Conservation (phyloP, 208 protist genomes). For the Crithidia bombi region DNA sequence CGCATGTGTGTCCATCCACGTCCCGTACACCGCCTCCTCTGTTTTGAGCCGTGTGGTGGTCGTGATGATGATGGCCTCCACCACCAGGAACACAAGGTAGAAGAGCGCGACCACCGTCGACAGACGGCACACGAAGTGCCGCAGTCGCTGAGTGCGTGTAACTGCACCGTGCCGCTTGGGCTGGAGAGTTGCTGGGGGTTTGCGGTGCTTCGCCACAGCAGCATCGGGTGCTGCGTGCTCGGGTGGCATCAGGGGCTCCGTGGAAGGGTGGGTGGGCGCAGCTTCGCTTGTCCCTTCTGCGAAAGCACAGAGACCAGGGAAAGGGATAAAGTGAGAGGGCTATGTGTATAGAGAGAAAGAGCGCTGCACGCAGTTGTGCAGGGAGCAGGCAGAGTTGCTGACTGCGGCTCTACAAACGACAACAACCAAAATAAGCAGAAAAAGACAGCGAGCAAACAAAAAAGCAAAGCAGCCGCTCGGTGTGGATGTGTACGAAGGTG, state of each 20-base stretch:
- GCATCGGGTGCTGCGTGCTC: too few species aligned
- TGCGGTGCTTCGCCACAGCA: too few species aligned
- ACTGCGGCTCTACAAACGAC: background rate
- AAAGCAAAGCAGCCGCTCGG: background rate
- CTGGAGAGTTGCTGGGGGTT: too few species aligned
- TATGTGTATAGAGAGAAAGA: background rate
- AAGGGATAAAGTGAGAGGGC: background rate
- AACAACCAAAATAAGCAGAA: background rate
- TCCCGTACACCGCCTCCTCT: background rate
- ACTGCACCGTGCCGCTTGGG: too few species aligned
- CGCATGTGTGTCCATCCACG: background rate
- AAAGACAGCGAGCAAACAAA: background rate
- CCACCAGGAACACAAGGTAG: background rate
- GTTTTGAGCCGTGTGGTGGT: background rate
- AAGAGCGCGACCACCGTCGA: background rate
- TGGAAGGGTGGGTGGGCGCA: too few species aligned
- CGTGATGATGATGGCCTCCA: background rate
- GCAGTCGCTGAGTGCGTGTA: background rate
- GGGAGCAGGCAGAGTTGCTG: background rate
- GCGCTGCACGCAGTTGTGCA: background rate
- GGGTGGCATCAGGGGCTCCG: too few species aligned
- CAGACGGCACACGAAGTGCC: background rate
- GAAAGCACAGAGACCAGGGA: background rate
- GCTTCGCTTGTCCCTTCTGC: too few species aligned
- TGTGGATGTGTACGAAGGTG: too few species aligned